These are phyloP conservation scores for Parasitella parasitica DNA, from an alignment of 371 early-diverging fungal species.

Conservation along the genomic window DNA sequence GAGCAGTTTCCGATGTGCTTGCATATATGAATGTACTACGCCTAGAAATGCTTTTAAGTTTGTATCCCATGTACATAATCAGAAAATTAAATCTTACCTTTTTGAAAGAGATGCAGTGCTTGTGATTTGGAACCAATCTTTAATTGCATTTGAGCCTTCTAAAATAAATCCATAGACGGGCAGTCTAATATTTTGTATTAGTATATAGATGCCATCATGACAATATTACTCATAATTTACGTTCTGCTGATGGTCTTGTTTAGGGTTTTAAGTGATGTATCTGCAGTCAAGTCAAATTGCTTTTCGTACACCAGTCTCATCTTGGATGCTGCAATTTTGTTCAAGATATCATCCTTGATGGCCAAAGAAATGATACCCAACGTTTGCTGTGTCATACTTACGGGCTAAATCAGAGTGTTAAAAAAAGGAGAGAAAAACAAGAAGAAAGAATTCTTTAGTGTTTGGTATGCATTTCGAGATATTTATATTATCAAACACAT, in stretches of 20 bases:
- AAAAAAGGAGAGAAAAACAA: background rate
- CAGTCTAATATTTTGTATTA: constrained; percentile 6
- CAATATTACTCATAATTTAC: background rate
- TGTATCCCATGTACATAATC: background rate
- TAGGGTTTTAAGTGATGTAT: background rate
- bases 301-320: background rate
- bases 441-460: background rate
- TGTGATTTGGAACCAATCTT: constrained; percentile 20
- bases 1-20: constrained; percentile 4
- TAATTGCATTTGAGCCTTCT: constrained; percentile 31
- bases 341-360: background rate
- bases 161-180: constrained; percentile 29
- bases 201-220: background rate
- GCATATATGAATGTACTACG: background rate
- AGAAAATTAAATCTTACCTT: background rate
- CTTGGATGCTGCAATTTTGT: background rate
- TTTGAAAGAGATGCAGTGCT: constrained; percentile 5
- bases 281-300: background rate
- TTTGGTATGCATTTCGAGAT: constrained; percentile 2
- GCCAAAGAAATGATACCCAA: background rate
- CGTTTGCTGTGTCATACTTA: constrained; percentile 3
- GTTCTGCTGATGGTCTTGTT: background rate
- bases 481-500: background rate
- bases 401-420: background rate
- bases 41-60: background rate